Percentiles rank a stretch among this genome's conserved stretches.
Conservation (phyloP, 1,284 basidiomycete genomes). For the Cryptococcus floricola region DNA sequence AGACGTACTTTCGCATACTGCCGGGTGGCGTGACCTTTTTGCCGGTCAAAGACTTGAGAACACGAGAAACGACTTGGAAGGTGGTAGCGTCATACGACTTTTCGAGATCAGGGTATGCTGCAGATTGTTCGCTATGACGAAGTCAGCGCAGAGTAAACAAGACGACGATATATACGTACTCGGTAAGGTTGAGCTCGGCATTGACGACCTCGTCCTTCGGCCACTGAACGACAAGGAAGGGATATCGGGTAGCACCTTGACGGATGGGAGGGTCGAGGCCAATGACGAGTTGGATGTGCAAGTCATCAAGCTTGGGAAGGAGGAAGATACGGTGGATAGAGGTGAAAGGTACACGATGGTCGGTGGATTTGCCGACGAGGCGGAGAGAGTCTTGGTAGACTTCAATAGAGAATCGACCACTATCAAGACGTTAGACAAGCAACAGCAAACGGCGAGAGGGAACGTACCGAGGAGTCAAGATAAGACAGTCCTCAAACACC, state of each 20-base stretch:
- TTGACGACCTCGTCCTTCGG: conserved; percentile 95
- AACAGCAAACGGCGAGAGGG: neutral
- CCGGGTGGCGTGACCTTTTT: conserved; percentile 86
- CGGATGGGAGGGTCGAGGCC: conserved; percentile 88
- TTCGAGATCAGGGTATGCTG: conserved; percentile 54
- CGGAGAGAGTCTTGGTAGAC: conserved; percentile 94
- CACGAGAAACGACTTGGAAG: conserved; percentile 89
- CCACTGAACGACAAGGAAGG: conserved; percentile 97
- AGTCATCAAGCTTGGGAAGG: conserved; percentile 87
- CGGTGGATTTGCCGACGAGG: conserved; percentile 94
- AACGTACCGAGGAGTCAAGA: conserved; percentile 73
- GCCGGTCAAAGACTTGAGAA: conserved; percentile 84
- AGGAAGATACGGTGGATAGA: conserved; percentile 89
- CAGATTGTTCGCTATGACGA: conserved; percentile 44
- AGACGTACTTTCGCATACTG: conserved; percentile 70
- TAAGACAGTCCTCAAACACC: conserved; percentile 94
- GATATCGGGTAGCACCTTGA: conserved; percentile 97
- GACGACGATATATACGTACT: conserved; percentile 56
- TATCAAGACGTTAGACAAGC: conserved; percentile 16
- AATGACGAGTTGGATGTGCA: conserved; percentile 91
- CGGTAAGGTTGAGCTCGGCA: conserved; percentile 87
- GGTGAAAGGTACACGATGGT: conserved; percentile 94
- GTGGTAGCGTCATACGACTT: conserved; percentile 73
- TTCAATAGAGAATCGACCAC: conserved; percentile 96
- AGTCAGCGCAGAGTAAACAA: neutral